Base-by-base conservation (phyloP, 208 protist genomes). In the Acanthamoeba lenticulata region DNA sequence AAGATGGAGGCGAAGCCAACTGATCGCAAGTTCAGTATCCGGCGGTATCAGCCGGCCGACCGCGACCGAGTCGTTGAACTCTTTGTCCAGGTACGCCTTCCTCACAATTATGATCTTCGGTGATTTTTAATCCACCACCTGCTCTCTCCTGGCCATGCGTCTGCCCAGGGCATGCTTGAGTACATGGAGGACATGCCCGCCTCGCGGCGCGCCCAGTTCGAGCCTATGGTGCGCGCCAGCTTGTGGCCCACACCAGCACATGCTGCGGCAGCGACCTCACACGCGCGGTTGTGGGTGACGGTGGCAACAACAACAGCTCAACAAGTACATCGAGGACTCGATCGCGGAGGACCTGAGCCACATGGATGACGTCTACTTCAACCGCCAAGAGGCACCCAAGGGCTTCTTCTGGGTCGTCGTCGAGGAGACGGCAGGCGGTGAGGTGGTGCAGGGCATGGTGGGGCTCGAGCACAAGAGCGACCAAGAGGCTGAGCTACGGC, bases 321-420 rank as follows among this genome's bases (percentile, higher is more conserved):
- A 47, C 44, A 52, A 85, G 44, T 85, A 85, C 74, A 85, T 85
- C 11, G 74, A 85, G 34, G 74, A 57, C 42, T 85, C 74, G n/a
- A 3, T 85, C 11, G 74, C 44, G 5, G 74, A 85, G 1, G 74
- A 85, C 44, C 44, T 85, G 5, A 19, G 4, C 1, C 0, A 57
- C 19, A 19, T 85, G 42, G 44, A 85, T 24, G 24, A 55, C 7
- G 74, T 36, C 4, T 85, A 85, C 44, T 57, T 85, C 44, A 57
- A 38, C 44, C 44, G 74, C 44, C 5, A 40, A 5, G 45, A 47
- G 74, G 27, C 21, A 19, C 74, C 74, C 38, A 85, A 57, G 44
- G 74, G 74, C 74, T 57, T 57, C 74, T 85, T 85, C 74, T 85
- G 74, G 74, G 74, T 85, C 24, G 24, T 85, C 11, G 36, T 42